phyloP scores from a whole-genome alignment of 2,329 filamentous ascomycete species.

The Bertia moriformis region DNA sequence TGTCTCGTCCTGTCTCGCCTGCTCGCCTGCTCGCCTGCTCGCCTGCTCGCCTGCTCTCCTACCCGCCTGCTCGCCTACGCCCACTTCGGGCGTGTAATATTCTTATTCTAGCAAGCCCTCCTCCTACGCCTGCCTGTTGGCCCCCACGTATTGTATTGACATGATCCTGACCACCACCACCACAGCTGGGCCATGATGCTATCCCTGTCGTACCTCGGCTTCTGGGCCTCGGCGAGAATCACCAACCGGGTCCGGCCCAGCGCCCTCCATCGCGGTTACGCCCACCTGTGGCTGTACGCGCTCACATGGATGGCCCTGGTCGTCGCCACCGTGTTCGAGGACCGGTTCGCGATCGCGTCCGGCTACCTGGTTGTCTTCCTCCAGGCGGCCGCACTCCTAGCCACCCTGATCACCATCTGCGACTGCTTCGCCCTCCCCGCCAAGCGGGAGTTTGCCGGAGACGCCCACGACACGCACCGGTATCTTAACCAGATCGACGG shows the following conservation, averaged over 20 bases:
- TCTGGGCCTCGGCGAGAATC: constrained; percentile 46
- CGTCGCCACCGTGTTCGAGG: constrained; percentile 36
- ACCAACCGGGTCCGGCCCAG: constrained; percentile 47
- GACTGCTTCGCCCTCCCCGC: not conserved
- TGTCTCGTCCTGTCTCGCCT: not conserved
- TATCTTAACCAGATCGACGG: not conserved
- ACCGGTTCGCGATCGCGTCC: constrained; percentile 37
- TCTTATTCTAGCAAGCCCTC: no score
- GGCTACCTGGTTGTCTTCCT: constrained; percentile 48
- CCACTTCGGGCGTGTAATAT: no score
- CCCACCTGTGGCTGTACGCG: constrained; percentile 46
- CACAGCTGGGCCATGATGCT: not conserved
- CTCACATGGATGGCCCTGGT: constrained; percentile 39
- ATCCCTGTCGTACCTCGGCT: constrained; percentile 39
- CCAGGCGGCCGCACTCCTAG: constrained; percentile 35
- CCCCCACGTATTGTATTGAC: no score
- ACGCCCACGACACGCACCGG: not conserved
- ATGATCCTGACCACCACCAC: no score
- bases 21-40: no score
- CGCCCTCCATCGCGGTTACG: constrained; percentile 45
- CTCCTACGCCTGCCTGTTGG: no score
- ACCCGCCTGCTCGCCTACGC: no score
- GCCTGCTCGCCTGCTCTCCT: no score
- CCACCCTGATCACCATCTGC: not conserved
- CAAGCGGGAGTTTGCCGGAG: constrained; percentile 1